These are phyloP conservation scores for Exserohilum turcica DNA, from an alignment of 2,329 filamentous ascomycete genomes.

Conservation along the genomic window DNA sequence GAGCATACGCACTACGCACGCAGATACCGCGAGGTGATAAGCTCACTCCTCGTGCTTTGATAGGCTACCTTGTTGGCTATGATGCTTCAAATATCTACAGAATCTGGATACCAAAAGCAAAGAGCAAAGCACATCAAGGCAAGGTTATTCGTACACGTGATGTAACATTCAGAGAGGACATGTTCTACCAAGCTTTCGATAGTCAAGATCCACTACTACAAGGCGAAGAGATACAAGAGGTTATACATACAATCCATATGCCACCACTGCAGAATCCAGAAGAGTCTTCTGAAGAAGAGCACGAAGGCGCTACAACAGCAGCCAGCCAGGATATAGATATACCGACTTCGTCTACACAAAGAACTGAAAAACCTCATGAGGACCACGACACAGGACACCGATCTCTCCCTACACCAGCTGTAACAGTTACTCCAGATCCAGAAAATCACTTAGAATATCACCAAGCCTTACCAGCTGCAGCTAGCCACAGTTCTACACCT, in stretches of 20 bases:
- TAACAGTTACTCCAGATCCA: slow-evolving; percentile 6
- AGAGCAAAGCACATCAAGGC: not conserved
- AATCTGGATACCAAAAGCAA: slow-evolving; percentile 8
- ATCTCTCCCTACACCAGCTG: slow-evolving; percentile 3
- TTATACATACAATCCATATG: not conserved
- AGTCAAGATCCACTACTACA: not conserved
- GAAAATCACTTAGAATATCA: slow-evolving; percentile 1
- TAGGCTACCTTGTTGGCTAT: slow-evolving; percentile 25
- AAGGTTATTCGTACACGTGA: not conserved
- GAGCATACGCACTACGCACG: slow-evolving; percentile 13
- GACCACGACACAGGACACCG: not conserved
- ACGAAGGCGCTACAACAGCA: not conserved
- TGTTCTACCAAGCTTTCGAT: not conserved
- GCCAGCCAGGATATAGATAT: not conserved
- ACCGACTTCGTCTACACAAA: not conserved
- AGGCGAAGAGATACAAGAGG: not conserved
- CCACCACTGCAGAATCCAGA: not conserved
- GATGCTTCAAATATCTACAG: slow-evolving; percentile 22
- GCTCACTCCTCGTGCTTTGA: slow-evolving; percentile 13
- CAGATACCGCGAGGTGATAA: slow-evolving; percentile 15
- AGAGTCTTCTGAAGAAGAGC: slow-evolving; percentile 1
- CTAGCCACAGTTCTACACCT: slow-evolving; percentile 4
- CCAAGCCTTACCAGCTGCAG: slow-evolving; percentile 6
- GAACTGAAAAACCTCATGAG: not conserved
- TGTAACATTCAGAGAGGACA: not conserved